Base-by-base conservation (phyloP, 352 stramenopile species). In the Globisporangium nagaii region DNA sequence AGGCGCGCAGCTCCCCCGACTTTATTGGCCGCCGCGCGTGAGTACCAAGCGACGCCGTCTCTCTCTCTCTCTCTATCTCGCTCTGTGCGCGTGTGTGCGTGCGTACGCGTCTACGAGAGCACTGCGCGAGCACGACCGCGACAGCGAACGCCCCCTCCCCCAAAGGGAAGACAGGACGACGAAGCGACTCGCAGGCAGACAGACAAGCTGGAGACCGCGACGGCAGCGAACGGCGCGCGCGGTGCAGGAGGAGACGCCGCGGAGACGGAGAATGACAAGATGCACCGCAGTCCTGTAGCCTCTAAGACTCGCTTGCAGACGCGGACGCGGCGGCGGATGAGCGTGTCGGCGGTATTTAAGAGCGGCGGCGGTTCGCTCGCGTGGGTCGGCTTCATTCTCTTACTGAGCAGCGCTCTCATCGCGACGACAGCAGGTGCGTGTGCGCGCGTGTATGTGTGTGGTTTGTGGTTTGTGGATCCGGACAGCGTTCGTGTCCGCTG, bases 251-350 rank as follows among this genome's bases (percentile, higher is more conserved):
- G 37, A 28, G 49, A 13, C 31, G 37, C 34, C 15, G 52, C 58
- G 51, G 42, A 64, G 58, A 51, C 58, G 51, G 42, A 64, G 58
- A 51, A 64, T 60, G 58, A 27, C 12, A 60, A 55, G 51, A 64
- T 27, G 58, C 34, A 4, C 9, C 52, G 25, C 20, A 12, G 41
- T 10, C 4, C 24, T 19, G 4, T 54, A 45, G 34, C 15, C 13
- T 8, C 22, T 42, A n/a, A n/a, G n/a, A n/a, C n/a, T n/a, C 30
- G n/a, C 47, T 35, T 22, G 9, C 40, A 28, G 30, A 41, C 30
- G 24, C 20, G 10, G 4, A 41, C 30, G 24, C 20, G 10, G 4
- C 28, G 31, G 22, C 34, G 27, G 24, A 27, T 35, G n/a, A n/a
- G n/a, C 24, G 15, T n/a, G 22, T 8, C 8, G 28, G 39, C 41